Conservation (phyloP, 129 eudicot species). For the Logfia minima region DNA sequence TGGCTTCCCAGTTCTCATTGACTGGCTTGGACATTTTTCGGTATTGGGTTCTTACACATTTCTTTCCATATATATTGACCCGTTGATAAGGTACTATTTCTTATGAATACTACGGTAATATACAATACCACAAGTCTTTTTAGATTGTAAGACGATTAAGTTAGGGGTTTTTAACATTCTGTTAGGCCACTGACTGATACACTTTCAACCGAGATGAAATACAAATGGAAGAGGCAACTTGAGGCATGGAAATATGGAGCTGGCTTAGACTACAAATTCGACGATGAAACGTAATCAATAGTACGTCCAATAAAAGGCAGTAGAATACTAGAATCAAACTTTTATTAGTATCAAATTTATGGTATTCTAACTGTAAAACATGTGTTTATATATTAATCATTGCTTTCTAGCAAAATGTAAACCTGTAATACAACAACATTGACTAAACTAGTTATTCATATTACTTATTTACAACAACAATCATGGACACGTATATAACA, state of each 20-base stretch:
- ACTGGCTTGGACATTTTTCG: constrained; percentile 88
- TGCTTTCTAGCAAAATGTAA: constrained; percentile 19
- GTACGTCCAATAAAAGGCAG: neutral
- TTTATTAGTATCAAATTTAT: neutral
- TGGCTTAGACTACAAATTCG: constrained; percentile 77
- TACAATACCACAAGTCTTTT: neutral
- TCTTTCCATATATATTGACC: constrained; percentile 70
- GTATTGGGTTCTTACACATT: constrained; percentile 84
- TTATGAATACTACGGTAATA: neutral
- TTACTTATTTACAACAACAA: neutral
- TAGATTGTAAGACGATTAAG: constrained; percentile 9
- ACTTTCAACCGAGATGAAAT: constrained; percentile 53
- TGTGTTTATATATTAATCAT: neutral
- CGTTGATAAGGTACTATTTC: constrained; percentile 61
- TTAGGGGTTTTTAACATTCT: constrained; percentile 17
- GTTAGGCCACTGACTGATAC: constrained; percentile 57
- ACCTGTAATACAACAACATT: constrained; percentile 13
- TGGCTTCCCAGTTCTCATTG: constrained; percentile 76
- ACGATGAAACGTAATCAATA: constrained; percentile 22
- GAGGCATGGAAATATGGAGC: constrained; percentile 96
- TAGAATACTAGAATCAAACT: neutral
- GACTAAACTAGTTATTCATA: neutral
- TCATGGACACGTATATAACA: neutral
- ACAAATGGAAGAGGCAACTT: constrained; percentile 73
- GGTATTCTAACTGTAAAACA: constrained; percentile 1